phyloP scores from a whole-genome alignment of 805 yeast genomes.

The Hanseniaspora jakobsenii region DNA sequence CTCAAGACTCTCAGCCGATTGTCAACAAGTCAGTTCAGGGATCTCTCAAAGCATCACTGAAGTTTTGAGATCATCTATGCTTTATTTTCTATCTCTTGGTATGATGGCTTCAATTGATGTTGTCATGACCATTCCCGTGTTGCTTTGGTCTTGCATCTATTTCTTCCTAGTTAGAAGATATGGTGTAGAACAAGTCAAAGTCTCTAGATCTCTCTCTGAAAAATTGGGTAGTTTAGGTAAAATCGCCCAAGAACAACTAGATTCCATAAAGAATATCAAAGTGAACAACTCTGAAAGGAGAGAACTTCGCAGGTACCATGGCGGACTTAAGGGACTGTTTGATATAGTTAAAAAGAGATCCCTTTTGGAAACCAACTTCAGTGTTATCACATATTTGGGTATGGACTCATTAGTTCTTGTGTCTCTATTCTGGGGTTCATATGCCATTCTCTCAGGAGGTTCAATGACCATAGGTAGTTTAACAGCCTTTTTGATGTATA shows the following conservation, averaged over 20 bases:
- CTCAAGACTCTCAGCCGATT: constrained; percentile 78
- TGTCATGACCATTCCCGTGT: constrained; percentile 67
- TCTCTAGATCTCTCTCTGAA: constrained; percentile 70
- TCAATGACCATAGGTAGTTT: constrained; percentile 76
- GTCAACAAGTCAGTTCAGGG: constrained; percentile 77
- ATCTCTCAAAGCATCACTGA: constrained; percentile 86
- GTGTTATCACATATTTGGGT: constrained; percentile 63
- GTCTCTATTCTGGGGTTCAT: constrained; percentile 68
- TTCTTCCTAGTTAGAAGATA: constrained; percentile 65
- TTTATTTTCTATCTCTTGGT: constrained; percentile 73
- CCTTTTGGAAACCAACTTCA: constrained; percentile 60
- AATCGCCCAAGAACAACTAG: constrained; percentile 84
- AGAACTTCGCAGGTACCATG: constrained; percentile 66
- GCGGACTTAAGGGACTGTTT: constrained; percentile 55
- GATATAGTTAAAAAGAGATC: constrained; percentile 71
- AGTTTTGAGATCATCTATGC: constrained; percentile 70
- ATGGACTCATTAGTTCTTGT: constrained; percentile 77
- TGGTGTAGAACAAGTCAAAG: constrained; percentile 65
- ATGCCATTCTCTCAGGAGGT: constrained; percentile 59
- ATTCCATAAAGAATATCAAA: constrained; percentile 80
- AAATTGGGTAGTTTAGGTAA: constrained; percentile 78
- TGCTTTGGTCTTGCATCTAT: constrained; percentile 70
- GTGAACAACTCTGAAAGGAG: constrained; percentile 77
- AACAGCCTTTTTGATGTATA: constrained; percentile 87
- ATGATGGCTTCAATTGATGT: constrained; percentile 85